A percentile compares a stretch with the other conserved stretches of the same genome.
Evolutionary conservation across 2,329 filamentous ascomycete genomes (phyloP).

Genomic region (Fusarium sp.): DNA sequence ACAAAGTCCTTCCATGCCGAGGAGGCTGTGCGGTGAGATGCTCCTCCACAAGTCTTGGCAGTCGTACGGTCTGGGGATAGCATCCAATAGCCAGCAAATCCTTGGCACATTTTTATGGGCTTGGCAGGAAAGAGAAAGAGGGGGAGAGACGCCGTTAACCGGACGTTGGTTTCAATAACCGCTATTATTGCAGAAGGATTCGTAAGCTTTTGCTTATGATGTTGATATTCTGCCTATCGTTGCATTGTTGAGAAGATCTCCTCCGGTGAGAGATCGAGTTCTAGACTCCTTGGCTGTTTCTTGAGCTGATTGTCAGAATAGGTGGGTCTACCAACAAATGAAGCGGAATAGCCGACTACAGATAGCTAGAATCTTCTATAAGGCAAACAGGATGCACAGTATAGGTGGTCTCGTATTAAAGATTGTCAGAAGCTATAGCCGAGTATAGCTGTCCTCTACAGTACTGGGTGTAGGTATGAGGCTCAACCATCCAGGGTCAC

Average conservation of each 20-base stretch:
- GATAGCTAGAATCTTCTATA: background rate
- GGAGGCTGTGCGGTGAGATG: slow-evolving; percentile 12
- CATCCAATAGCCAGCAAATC: slow-evolving; percentile 7
- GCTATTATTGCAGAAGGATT: background rate
- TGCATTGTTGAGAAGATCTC: background rate
- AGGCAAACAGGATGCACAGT: background rate
- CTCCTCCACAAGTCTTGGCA: slow-evolving; percentile 14
- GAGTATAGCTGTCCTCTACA: background rate
- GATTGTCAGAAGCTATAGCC: background rate
- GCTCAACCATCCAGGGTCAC: background rate
- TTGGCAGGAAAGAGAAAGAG: slow-evolving; percentile 4
- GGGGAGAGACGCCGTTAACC: background rate
- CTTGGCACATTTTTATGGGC: slow-evolving; percentile 6
- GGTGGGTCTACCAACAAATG: background rate
- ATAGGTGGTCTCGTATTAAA: background rate
- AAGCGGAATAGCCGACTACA: background rate
- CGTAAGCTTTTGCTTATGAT: background rate
- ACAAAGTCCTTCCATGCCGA: background rate
- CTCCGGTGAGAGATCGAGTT: background rate
- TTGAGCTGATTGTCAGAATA: background rate
- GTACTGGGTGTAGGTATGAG: background rate
- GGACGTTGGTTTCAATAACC: background rate
- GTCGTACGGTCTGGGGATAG: background rate
- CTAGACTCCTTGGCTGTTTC: background rate
- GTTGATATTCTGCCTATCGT: background rate